Evolutionary conservation across 129 eudicot genomes (phyloP).

Genomic region (Flaveria sonorensis): DNA sequence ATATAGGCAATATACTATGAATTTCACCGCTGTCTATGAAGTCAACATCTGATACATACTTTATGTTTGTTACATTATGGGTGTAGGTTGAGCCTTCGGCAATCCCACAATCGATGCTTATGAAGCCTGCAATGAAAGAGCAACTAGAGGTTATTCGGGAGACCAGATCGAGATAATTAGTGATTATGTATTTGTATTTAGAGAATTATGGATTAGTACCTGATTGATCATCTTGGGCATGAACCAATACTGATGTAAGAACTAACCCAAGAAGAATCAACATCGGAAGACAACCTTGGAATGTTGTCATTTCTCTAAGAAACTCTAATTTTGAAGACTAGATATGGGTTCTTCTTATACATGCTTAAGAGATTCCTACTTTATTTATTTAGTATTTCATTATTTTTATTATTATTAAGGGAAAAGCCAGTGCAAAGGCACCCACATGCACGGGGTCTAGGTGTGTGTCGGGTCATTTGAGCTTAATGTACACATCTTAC

Average conservation of each 20-base stretch:
- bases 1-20: constrained; percentile 28
- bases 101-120: constrained; percentile 69
- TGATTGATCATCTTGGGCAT: constrained; percentile 7
- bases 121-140: constrained; percentile 38
- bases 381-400: neutral
- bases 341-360: neutral
- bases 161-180: neutral
- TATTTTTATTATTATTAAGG: too few relatives aligned
- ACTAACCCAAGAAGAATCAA: neutral
- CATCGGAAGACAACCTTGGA: neutral
- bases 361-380: neutral
- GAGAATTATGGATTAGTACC: neutral
- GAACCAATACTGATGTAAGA: constrained; percentile 1
- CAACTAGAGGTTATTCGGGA: neutral
- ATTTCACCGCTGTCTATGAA: constrained; percentile 44
- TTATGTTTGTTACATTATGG: constrained; percentile 23
- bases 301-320: neutral
- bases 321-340: neutral
- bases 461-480: too few relatives aligned
- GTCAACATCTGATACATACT: constrained; percentile 37
- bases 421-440: too few relatives aligned
- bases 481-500: too few relatives aligned
- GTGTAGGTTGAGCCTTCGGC: constrained; percentile 34
- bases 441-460: too few relatives aligned
- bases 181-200: neutral